Percentiles rank a stretch among this genome's conserved stretches.
These are phyloP conservation scores for Paulownia fortunei DNA, from an alignment of 257 asterid genomes.

Conservation along the genomic window DNA sequence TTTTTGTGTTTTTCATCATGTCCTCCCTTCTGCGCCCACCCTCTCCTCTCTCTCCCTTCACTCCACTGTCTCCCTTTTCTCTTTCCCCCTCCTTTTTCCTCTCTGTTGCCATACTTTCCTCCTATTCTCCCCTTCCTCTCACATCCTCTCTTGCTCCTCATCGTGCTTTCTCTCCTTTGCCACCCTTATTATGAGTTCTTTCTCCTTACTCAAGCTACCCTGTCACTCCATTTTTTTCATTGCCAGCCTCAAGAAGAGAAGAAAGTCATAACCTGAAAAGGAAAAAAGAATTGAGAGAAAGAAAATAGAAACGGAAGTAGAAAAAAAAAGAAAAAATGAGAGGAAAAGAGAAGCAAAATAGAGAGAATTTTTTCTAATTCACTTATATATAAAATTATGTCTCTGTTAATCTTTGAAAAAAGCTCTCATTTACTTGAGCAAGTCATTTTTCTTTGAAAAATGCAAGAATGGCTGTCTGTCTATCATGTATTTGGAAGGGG, in stretches of 20 bases:
- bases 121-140: not conserved
- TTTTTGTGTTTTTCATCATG: not conserved
- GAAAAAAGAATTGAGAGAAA: not conserved
- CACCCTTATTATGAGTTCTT: not conserved
- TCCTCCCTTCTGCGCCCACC: not conserved
- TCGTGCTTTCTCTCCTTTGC: not conserved
- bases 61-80: not conserved
- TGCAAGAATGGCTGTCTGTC: not conserved
- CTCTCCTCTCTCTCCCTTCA: not conserved
- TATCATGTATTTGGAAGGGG: not conserved
- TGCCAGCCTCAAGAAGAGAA: not conserved
- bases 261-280: not conserved
- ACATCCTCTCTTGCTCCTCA: not conserved
- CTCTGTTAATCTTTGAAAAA: too few relatives aligned
- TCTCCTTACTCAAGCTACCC: too few relatives aligned
- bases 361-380: not conserved
- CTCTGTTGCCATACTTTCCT: not conserved
- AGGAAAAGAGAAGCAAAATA: not conserved
- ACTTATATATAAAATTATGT: too few relatives aligned
- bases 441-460: not conserved
- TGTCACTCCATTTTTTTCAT: too few relatives aligned
- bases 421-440: not conserved
- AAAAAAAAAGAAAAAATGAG: not conserved
- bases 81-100: not conserved
- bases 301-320: too few relatives aligned